A percentile compares a stretch with the other conserved stretches of the same genome.
Conservation (phyloP, 495 filamentous ascomycete genomes). For the Aspergillus egyptiacus region DNA sequence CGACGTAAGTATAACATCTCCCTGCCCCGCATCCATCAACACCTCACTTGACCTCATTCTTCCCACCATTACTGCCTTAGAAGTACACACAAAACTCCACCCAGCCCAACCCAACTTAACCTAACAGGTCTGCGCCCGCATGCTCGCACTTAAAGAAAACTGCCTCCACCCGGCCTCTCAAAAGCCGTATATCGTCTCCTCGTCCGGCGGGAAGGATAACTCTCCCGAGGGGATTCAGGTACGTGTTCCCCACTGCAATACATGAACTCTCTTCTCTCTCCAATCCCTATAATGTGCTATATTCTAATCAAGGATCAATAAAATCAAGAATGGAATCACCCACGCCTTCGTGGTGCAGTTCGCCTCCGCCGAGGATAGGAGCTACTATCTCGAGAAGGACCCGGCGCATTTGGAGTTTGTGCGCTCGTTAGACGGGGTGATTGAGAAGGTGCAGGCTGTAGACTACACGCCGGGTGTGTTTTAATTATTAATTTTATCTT, state of each 20-base stretch:
- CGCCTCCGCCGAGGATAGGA: constrained; percentile 31
- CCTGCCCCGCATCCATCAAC: no score
- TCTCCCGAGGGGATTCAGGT: constrained; percentile 61
- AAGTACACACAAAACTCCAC: no score
- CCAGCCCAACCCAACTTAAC: no score
- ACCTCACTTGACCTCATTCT: no score
- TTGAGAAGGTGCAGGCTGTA: constrained; percentile 39
- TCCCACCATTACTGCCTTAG: no score
- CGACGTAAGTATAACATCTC: constrained; percentile 32
- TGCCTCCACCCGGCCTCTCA: constrained; percentile 42
- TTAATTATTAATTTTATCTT: no score
- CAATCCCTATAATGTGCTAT: no score
- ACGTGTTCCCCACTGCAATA: constrained; percentile 6
- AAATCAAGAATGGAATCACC: constrained; percentile 30
- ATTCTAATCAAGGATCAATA: no score
- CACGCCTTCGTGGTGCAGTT: constrained; percentile 44
- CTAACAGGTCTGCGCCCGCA: constrained; percentile 27
- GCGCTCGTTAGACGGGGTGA: constrained; percentile 22
- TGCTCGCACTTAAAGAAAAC: constrained; percentile 33
- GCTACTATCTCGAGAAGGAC: constrained; percentile 40
- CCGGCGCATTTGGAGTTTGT: constrained; percentile 36
- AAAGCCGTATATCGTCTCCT: constrained; percentile 45
- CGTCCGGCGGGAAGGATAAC: constrained; percentile 57
- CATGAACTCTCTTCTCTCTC: neutral
- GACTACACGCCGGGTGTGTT: constrained; percentile 30